Conservation (phyloP, 805 yeast genomes). For the Wickerhamiella occidentalis region DNA sequence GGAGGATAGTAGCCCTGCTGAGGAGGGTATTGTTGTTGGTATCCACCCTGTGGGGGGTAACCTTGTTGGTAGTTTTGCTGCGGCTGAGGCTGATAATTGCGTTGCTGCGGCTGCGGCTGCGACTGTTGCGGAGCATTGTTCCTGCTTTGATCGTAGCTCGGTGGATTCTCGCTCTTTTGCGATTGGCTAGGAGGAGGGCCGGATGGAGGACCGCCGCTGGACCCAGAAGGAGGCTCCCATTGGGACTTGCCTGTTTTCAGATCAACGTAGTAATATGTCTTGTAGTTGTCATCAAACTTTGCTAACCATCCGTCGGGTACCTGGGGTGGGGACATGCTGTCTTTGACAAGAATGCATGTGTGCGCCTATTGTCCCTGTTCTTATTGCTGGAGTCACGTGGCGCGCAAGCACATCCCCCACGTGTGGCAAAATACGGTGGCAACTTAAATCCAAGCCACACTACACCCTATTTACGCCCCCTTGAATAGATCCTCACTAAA, state of each 20-base stretch:
- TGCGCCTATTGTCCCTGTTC: background rate
- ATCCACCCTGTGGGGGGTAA: conserved; percentile 11
- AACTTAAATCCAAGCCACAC: no score
- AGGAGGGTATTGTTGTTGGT: conserved; percentile 11
- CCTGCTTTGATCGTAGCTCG: conserved; percentile 10
- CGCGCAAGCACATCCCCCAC: background rate
- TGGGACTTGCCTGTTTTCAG: conserved; percentile 62
- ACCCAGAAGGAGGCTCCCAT: conserved; percentile 66
- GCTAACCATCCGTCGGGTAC: conserved; percentile 30
- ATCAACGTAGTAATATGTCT: conserved; percentile 76
- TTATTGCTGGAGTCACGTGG: conserved; percentile 1
- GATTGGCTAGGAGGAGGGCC: conserved; percentile 10
- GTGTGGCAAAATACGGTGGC: background rate
- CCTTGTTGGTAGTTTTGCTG: conserved; percentile 7
- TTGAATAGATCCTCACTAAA: background rate
- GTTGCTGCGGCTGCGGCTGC: conserved; percentile 13
- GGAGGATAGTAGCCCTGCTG: conserved; percentile 21
- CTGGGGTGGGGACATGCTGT: conserved; percentile 6
- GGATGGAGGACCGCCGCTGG: conserved; percentile 9
- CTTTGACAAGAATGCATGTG: background rate
- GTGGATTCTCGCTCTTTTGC: conserved; percentile 11
- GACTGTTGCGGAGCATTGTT: conserved; percentile 8
- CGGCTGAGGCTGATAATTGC: conserved; percentile 2
- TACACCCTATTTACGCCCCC: background rate
- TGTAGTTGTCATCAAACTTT: conserved; percentile 31